phyloP scores from a whole-genome alignment of 352 stramenopile species.

The Phytophthora ramorum region DNA sequence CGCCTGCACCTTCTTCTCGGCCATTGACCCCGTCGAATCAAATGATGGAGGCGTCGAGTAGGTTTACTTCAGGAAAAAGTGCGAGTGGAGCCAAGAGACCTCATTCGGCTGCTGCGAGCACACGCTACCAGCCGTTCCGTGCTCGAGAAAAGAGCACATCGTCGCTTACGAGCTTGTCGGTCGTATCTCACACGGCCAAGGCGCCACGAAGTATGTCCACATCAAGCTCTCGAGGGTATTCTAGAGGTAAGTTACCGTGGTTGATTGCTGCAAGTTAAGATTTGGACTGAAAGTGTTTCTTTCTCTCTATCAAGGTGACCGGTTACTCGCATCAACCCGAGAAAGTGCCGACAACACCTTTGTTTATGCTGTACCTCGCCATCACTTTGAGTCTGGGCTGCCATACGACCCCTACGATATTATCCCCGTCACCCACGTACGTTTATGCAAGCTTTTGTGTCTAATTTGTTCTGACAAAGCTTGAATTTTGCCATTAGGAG shows the following conservation, averaged over 20 bases:
- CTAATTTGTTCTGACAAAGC: neutral
- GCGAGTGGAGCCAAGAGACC: slow-evolving; percentile 26
- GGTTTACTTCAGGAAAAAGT: slow-evolving; percentile 1
- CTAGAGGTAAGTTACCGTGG: slow-evolving; percentile 21
- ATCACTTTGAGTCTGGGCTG: slow-evolving; percentile 52
- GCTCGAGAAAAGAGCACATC: slow-evolving; percentile 24
- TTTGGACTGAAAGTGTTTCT: neutral
- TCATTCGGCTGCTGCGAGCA: slow-evolving; percentile 32
- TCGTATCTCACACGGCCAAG: slow-evolving; percentile 15
- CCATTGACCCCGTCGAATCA: slow-evolving; percentile 5
- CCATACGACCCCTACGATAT: slow-evolving; percentile 80
- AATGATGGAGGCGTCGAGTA: neutral
- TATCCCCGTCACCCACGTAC: slow-evolving; percentile 63
- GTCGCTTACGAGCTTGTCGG: slow-evolving; percentile 24
- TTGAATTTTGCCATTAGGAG: slow-evolving; percentile 15
- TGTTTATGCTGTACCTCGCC: slow-evolving; percentile 66
- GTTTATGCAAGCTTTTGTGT: neutral
- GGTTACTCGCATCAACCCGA: slow-evolving; percentile 26
- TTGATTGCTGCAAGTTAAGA: neutral
- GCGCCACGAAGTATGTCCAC: slow-evolving; percentile 14
- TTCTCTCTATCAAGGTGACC: slow-evolving; percentile 10
- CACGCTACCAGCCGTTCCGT: slow-evolving; percentile 14
- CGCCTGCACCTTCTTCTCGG: slow-evolving; percentile 8
- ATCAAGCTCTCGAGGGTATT: slow-evolving; percentile 13
- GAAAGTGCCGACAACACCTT: slow-evolving; percentile 53